Evolutionary conservation across 2,329 filamentous ascomycete genomes (phyloP), one percentile per base, ranked within the genome.

Genomic region (Monosporascus sp.): DNA sequence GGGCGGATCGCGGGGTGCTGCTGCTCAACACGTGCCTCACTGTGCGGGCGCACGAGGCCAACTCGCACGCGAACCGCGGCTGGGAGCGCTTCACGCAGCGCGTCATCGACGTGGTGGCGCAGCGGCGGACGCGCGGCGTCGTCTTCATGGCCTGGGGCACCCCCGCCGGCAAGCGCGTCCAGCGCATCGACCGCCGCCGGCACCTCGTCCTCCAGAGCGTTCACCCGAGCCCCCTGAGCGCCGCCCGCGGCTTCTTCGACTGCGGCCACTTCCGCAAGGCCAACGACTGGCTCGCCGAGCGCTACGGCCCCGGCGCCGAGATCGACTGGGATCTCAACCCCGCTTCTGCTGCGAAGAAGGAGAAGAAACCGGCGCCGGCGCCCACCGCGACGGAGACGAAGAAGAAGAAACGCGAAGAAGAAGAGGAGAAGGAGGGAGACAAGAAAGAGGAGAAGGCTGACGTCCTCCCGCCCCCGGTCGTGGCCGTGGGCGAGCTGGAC

Each of bases 101-200:
- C 58, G 87, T 94, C 43, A 95, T 99, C 58, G 91, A 97, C 60
- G 80, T 89, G 0, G 89, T 97, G 2, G 88, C 88, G 1, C 83
- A 86, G 65, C 85, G 88, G 61, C 81, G 91, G 45, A 85, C 82
- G 0, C 78, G 80, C 27, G 94, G 94, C 2, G 93, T 99, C 1
- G 94, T 97, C 5, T 99, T 97, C 67, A 75, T 99, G 70, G 93
- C 93, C 1, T 99, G 94, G 94, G 94, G 94, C 17, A 84, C 78
- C 6, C 89, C 90, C 1, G 94, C 94, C 0, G 88, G 85, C 52
- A 88, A 90, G 73, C 78, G 92, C 52, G 89, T 95, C 22, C 73
- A 79, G 43, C 87, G 84, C 60, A 79, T 97, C 50, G 87, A 94
- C 65, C 75, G 72, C 49, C 77, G 82, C 58, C 85, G 80, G 63